These are phyloP conservation scores for Caloboletus firmus DNA, from an alignment of 1,284 basidiomycete genomes.

Conservation along the genomic window DNA sequence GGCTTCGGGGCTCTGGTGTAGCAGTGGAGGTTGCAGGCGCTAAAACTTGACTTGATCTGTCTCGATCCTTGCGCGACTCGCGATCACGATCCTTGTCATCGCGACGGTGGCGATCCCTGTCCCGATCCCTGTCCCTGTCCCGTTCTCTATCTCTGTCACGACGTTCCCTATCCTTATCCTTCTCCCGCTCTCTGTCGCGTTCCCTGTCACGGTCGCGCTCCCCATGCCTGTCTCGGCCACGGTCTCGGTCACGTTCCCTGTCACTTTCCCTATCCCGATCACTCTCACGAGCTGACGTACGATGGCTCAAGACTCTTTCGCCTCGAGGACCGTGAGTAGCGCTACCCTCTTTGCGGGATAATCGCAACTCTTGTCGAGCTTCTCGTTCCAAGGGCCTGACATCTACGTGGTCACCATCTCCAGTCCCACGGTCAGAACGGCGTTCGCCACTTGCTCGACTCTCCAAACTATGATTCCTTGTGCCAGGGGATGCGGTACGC, in stretches of 20 bases:
- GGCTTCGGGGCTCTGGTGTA: slow-evolving; percentile 48
- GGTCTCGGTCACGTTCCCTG: slow-evolving; percentile 46
- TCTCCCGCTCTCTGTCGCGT: slow-evolving; percentile 40
- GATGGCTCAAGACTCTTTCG: slow-evolving; percentile 44
- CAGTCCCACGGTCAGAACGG: slow-evolving; percentile 50
- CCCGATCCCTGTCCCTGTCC: slow-evolving; percentile 39
- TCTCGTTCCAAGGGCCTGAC: slow-evolving; percentile 53
- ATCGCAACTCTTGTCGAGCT: slow-evolving; percentile 43
- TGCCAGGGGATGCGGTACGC: slow-evolving; percentile 65
- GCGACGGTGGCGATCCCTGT: slow-evolving; percentile 39
- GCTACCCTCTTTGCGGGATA: slow-evolving; percentile 43
- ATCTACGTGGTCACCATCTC: slow-evolving; percentile 47
- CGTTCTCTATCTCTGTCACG: slow-evolving; percentile 45
- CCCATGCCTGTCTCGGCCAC: slow-evolving; percentile 43
- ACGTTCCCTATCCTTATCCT: slow-evolving; percentile 42
- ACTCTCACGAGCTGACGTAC: slow-evolving; percentile 29
- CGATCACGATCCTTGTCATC: slow-evolving; percentile 43
- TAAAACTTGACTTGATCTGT: slow-evolving; percentile 38
- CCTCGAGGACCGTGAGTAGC: slow-evolving; percentile 48
- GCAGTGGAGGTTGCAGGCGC: slow-evolving; percentile 28
- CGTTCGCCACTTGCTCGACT: slow-evolving; percentile 70
- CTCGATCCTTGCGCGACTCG: slow-evolving; percentile 53
- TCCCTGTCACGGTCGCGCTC: slow-evolving; percentile 49
- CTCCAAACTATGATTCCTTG: slow-evolving; percentile 68
- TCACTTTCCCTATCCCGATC: slow-evolving; percentile 50